phyloP scores from a whole-genome alignment of 805 yeast genomes.

The Lipomyces yamanashiensis region DNA sequence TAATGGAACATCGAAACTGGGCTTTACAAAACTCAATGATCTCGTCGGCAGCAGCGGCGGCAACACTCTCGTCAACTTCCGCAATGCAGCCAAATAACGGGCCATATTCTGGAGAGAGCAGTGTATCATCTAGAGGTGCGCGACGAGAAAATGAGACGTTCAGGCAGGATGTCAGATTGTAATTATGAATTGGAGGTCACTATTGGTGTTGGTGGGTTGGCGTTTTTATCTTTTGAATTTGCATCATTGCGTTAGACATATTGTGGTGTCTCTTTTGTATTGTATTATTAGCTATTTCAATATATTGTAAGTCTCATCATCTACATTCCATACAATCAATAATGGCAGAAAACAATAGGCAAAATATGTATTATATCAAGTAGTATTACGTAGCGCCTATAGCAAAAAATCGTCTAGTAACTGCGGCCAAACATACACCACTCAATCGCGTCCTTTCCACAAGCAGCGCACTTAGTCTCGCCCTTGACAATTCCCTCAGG shows the following conservation, averaged over 20 bases:
- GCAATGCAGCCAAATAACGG: background rate
- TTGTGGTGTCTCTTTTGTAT: background rate
- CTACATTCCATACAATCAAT: too few species aligned
- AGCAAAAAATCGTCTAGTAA: conserved; percentile 53
- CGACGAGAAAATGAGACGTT: conserved; percentile 23
- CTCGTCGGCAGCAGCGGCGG: conserved; percentile 1
- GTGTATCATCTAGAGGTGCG: background rate
- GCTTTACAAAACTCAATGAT: conserved; percentile 22
- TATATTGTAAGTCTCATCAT: too few species aligned
- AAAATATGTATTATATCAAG: too few species aligned
- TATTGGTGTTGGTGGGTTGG: background rate
- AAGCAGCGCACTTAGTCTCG: conserved; percentile 79
- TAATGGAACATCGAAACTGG: conserved; percentile 42
- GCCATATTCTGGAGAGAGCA: background rate
- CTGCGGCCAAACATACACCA: conserved; percentile 98
- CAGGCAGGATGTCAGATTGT: conserved; percentile 35
- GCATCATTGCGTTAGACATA: background rate
- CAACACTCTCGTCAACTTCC: background rate
- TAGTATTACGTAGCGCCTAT: too few species aligned
- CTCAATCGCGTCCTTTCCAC: conserved; percentile 71
- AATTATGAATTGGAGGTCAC: background rate
- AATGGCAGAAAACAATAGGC: too few species aligned
- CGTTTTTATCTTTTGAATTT: background rate
- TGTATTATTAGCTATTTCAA: background rate
- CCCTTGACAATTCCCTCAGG: conserved; percentile 62